Conservation (phyloP, 495 filamentous ascomycete genomes). For the Penicillium verhagenii region DNA sequence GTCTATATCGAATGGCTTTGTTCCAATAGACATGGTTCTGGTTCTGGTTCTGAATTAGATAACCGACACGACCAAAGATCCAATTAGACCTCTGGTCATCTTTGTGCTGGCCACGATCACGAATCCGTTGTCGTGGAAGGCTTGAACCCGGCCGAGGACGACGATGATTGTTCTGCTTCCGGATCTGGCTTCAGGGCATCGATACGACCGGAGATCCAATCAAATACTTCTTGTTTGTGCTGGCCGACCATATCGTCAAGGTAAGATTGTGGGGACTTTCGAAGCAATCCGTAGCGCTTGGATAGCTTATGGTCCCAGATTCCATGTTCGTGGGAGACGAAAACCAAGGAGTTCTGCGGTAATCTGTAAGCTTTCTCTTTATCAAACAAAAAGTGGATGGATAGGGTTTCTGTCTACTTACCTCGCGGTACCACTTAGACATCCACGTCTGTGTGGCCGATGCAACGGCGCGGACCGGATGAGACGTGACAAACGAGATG, state of each 20-base stretch:
- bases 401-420: constrained; percentile 23
- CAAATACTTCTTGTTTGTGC: constrained; percentile 56
- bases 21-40: too few relatives aligned
- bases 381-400: not conserved
- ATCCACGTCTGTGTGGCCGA: constrained; percentile 62
- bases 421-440: constrained; percentile 67
- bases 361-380: not conserved
- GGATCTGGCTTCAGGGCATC: constrained; percentile 35
- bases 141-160: too few relatives aligned
- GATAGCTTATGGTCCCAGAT: constrained; percentile 70
- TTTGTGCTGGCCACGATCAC: too few relatives aligned
- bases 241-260: constrained; percentile 64
- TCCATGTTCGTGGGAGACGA: constrained; percentile 66
- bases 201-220: constrained; percentile 52
- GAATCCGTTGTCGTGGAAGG: too few relatives aligned
- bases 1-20: too few relatives aligned
- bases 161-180: too few relatives aligned
- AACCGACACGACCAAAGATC: constrained; percentile 1
- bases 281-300: constrained; percentile 66
- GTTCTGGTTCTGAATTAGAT: too few relatives aligned
- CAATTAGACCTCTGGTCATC: too few relatives aligned
- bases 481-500: constrained; percentile 51
- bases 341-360: constrained; percentile 63
- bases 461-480: constrained; percentile 57
- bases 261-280: constrained; percentile 50